These are phyloP conservation scores for Cyberlindnera lachancei DNA, from an alignment of 805 yeast species.

Conservation along the genomic window DNA sequence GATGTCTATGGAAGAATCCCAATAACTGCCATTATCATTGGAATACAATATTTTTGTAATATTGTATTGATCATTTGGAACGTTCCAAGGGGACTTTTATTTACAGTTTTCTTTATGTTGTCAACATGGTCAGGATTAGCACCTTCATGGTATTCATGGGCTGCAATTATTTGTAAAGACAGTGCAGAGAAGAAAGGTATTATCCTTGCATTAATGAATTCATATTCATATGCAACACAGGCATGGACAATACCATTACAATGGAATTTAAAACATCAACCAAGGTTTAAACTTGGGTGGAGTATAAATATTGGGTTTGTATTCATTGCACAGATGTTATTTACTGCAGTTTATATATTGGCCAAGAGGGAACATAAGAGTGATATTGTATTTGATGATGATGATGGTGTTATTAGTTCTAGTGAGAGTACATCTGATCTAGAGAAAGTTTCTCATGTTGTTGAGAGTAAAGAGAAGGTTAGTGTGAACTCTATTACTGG, in stretches of 20 bases:
- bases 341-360: too few species aligned
- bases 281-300: constrained; percentile 6
- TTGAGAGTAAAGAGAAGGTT: too few species aligned
- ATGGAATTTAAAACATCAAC: constrained; percentile 7
- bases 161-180: constrained; percentile 7
- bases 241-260: constrained; percentile 10
- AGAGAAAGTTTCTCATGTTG: too few species aligned
- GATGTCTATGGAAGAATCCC: constrained; percentile 4
- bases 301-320: constrained; percentile 4
- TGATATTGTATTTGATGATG: too few species aligned
- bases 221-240: constrained; percentile 8
- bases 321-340: too few species aligned
- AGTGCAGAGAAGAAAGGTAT: constrained; percentile 10
- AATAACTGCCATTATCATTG: background rate
- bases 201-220: constrained; percentile 8
- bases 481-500: too few species aligned
- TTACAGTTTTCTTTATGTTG: constrained; percentile 1
- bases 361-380: too few species aligned
- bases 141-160: constrained; percentile 7
- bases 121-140: constrained; percentile 4
- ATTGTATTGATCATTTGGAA: background rate
- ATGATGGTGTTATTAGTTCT: too few species aligned
- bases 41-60: background rate
- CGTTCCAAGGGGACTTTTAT: background rate
- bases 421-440: too few species aligned